Evolutionary conservation across 1,284 basidiomycete genomes (phyloP), one percentile per base, ranked within the genome.

Genomic region (Rhodofomes roseus): DNA sequence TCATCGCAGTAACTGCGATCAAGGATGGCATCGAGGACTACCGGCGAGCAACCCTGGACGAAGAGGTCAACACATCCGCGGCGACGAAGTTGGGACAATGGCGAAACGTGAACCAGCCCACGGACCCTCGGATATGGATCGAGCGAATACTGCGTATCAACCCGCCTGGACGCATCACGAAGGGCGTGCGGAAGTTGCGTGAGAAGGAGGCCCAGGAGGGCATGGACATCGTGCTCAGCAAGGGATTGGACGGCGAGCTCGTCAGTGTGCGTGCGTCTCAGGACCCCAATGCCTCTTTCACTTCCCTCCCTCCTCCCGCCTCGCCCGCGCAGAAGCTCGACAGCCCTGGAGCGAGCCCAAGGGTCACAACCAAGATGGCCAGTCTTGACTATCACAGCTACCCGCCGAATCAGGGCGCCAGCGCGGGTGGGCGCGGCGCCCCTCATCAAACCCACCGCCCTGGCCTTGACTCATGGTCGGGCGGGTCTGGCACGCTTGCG

Each of bases 21-120:
- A 98, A 98, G 74, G 96, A 98, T 72, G 94, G 88, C 12, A 79
- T 98, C 58, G 96, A 98, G 77, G 96, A 98, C 75, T 96, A 94
- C 73, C 87, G 96, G 23, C 85, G 96, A 61, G 90, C 92, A 4
- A 72, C 77, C 4, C 81, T 96, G 50, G 96, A 98, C 71, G 92
- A 97, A 65, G 86, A 95, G 70, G 93, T 96, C 66, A 96, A 96
- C 77, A 95, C 87, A 56, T 93, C 92, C 0, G 90, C 93, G 9
- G 87, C 89, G 16, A 96, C 93, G 0, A 89, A 91, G 64, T 84
- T 98, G 11, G 90, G 87, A 8, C 85, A 89, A 62, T 96, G 93
- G 92, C 83, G 81, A 60, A 98, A 98, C 71, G 86, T 95, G 51
- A 98, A 98, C 71, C 89, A 91, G 67, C 91, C 91, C 0, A 78